phyloP scores from a whole-genome alignment of 768 basidiomycete species.

The Lactarius sp. region DNA sequence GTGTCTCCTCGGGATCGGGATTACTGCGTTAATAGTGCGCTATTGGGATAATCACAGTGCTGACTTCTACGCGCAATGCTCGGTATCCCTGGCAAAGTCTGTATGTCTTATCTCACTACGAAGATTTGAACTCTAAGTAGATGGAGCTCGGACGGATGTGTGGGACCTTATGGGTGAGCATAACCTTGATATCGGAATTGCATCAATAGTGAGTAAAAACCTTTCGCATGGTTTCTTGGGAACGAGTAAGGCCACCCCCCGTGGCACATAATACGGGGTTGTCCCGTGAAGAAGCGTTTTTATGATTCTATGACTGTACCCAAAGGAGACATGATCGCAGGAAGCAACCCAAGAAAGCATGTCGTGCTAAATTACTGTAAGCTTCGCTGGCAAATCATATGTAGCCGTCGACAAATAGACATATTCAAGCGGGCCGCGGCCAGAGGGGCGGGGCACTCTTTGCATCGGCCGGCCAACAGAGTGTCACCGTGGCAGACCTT shows the following conservation, averaged over 20 bases:
- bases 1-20: slow-evolving; percentile 20
- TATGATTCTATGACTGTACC: not conserved
- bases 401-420: not conserved
- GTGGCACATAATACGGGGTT: slow-evolving; percentile 6
- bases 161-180: not conserved
- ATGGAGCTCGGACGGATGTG: not conserved
- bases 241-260: not conserved
- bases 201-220: not conserved
- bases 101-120: slow-evolving; percentile 18
- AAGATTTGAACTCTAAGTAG: slow-evolving; percentile 9
- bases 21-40: slow-evolving; percentile 11
- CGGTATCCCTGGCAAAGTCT: slow-evolving; percentile 6
- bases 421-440: too few species aligned
- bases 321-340: not conserved
- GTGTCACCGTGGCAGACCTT: not conserved
- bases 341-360: not conserved
- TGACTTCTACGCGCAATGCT: not conserved
- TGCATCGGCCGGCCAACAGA: not conserved
- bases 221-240: not conserved
- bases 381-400: not conserved
- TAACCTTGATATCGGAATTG: slow-evolving; percentile 12
- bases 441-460: too few species aligned
- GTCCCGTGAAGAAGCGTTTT: not conserved
- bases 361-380: not conserved
- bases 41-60: slow-evolving; percentile 11